Evolutionary conservation across 805 yeast species (phyloP), one percentile per base, ranked within the genome.

Genomic region (Suhomyces pyralidae): DNA sequence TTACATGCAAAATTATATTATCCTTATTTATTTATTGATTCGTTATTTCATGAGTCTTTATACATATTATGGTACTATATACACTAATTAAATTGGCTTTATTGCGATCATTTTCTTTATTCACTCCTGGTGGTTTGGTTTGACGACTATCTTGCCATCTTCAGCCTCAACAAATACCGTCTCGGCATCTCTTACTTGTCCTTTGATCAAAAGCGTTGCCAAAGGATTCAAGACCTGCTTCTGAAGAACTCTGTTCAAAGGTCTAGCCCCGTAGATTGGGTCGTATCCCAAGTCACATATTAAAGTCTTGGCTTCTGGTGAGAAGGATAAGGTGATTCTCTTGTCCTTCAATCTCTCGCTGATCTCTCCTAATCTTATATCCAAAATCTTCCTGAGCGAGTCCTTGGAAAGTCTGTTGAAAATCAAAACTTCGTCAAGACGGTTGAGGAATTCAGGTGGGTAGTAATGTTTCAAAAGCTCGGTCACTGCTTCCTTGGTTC

Each of bases 361-460:
- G 28, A 94, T 85, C 67, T 94, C 99, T 20, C 73, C 69, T 42
- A 94, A 74, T 57, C 99, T 81, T 57, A 94, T 85, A 55, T 92
- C 93, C 49, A 94, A 93, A 59, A 94, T 94, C 47, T 81, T 81
- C 58, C 86, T 76, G 58, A 94, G 77, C 1, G 96, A 89, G 2
- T 69, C 65, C 64, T 86, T 88, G 2, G 97, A 87, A 24, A 94
- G 77, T 63, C 97, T 83, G 75, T 94, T 94, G 79, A 94, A 94
- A 2, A 94, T 91, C 15, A 94, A 76, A n/a, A 90, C 83, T 57
- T 94, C 98, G 64, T 94, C 98, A 61, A 94, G 81, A 67, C 99
- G 85, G 69, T 94, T 94, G 66, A 94, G 80, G 62, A 94, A 94
- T 69, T 94, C 99, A 0, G 99, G 99, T 17, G 98, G 92, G 62